These are phyloP conservation scores for Colletotrichum liaoningense DNA, from an alignment of 2,329 filamentous ascomycete genomes.

Conservation along the genomic window DNA sequence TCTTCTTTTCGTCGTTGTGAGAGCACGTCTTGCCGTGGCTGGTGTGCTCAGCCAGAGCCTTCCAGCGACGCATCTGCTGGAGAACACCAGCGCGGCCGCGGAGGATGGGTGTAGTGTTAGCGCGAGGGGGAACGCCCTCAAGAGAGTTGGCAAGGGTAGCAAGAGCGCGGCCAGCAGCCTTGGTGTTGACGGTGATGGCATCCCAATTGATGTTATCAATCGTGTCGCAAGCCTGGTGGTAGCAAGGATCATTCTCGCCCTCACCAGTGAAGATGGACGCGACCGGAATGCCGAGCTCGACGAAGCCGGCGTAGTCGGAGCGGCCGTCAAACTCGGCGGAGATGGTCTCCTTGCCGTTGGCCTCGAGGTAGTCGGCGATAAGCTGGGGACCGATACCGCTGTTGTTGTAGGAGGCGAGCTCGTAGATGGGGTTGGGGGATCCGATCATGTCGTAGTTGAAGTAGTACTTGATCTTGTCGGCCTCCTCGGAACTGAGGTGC, in stretches of 20 bases:
- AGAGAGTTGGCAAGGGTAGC: slow-evolving; percentile 53
- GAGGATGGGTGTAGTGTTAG: slow-evolving; percentile 42
- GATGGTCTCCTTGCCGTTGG: slow-evolving; percentile 45
- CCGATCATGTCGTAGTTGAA: slow-evolving; percentile 79
- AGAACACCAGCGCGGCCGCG: slow-evolving; percentile 31
- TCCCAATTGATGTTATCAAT: slow-evolving; percentile 54
- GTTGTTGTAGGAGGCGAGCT: slow-evolving; percentile 49
- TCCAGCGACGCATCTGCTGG: slow-evolving; percentile 31
- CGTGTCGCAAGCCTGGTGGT: slow-evolving; percentile 53
- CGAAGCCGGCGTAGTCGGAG: slow-evolving; percentile 54
- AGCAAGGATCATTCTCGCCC: slow-evolving; percentile 48
- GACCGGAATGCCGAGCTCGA: slow-evolving; percentile 51
- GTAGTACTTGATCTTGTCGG: slow-evolving; percentile 71
- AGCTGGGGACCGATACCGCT: slow-evolving; percentile 48
- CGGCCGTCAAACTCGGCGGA: slow-evolving; percentile 49
- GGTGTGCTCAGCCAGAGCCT: slow-evolving; percentile 12
- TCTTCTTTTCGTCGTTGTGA: slow-evolving; percentile 29
- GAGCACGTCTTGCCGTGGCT: slow-evolving; percentile 34
- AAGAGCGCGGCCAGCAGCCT: slow-evolving; percentile 61
- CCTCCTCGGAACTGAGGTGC: slow-evolving; percentile 49
- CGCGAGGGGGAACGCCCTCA: slow-evolving; percentile 47
- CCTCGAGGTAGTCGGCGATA: slow-evolving; percentile 48
- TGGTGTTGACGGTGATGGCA: slow-evolving; percentile 50
- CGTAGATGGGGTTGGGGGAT: slow-evolving; percentile 50
- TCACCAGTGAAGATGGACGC: slow-evolving; percentile 55